These are phyloP conservation scores for Sporisorium exsertum DNA, from an alignment of 1,284 basidiomycete genomes.

Conservation along the genomic window DNA sequence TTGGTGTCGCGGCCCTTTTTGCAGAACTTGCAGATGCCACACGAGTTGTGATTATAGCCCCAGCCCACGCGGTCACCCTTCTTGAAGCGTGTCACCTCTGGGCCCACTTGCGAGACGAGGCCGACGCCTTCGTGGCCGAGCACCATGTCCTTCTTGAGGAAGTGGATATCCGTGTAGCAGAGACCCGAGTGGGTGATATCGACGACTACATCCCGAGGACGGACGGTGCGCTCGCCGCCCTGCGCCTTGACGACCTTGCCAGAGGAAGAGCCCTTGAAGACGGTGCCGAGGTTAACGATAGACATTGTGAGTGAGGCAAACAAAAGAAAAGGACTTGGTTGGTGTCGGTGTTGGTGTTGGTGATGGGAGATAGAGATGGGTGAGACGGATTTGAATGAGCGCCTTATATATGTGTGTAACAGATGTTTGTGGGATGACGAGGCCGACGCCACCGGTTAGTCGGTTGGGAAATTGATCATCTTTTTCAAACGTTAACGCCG, in stretches of 20 bases:
- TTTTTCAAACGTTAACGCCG: too few species aligned
- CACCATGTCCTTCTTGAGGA: constrained; percentile 57
- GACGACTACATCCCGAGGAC: constrained; percentile 59
- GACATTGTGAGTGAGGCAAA: constrained; percentile 7
- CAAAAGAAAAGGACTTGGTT: background rate
- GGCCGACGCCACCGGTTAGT: too few species aligned
- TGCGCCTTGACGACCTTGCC: constrained; percentile 59
- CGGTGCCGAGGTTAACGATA: constrained; percentile 56
- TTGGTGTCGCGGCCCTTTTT: constrained; percentile 57
- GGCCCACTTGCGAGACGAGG: constrained; percentile 62
- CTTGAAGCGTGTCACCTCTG: constrained; percentile 53
- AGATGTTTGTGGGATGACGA: too few species aligned
- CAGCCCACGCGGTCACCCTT: constrained; percentile 65
- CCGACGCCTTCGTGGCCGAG: constrained; percentile 67
- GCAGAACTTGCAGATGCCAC: constrained; percentile 62
- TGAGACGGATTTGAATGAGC: background rate
- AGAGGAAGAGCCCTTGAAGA: constrained; percentile 60
- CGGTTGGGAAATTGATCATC: too few species aligned
- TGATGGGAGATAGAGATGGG: background rate
- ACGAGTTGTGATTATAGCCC: constrained; percentile 65
- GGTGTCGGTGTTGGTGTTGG: background rate
- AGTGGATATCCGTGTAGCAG: constrained; percentile 64
- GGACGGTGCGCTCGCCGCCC: constrained; percentile 38
- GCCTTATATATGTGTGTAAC: background rate
- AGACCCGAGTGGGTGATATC: constrained; percentile 65